Conservation (phyloP, 345 rosid genomes). For the Gynandropsis gynandra region DNA sequence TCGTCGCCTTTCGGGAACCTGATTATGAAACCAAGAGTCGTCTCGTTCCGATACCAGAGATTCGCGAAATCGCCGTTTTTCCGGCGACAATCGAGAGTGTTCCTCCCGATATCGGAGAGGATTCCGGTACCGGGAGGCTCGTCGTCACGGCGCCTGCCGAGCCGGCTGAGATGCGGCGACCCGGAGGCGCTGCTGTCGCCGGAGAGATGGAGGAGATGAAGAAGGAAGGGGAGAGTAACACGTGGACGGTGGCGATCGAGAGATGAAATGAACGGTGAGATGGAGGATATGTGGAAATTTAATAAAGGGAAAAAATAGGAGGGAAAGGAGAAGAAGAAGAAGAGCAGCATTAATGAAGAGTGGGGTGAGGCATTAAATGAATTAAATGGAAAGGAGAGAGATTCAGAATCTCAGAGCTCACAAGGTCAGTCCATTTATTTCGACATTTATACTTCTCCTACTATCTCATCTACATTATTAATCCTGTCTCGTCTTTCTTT, state of each 20-base stretch:
- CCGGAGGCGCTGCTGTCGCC: conserved; percentile 95
- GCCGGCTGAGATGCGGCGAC: conserved; percentile 90
- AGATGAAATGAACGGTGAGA: conserved; percentile 18
- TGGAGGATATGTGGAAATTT: conserved; percentile 15
- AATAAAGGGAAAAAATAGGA: not conserved
- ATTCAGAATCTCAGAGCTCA: conserved; percentile 14
- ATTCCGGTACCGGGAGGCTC: conserved; percentile 43
- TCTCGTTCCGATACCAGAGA: conserved; percentile 63
- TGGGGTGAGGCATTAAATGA: conserved; percentile 56
- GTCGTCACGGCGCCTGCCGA: conserved; percentile 59
- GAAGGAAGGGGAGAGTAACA: conserved; percentile 25
- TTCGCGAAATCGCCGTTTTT: conserved; percentile 70
- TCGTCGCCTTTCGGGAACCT: conserved; percentile 79
- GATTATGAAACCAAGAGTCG: conserved; percentile 58
- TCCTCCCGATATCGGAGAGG: conserved; percentile 73
- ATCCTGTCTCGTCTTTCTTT: conserved; percentile 4
- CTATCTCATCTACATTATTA: conserved; percentile 14
- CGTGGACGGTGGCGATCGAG: conserved; percentile 48
- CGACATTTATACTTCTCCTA: not conserved
- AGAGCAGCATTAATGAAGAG: conserved; percentile 33
- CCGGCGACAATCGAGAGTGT: conserved; percentile 43
- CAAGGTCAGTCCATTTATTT: conserved; percentile 14
- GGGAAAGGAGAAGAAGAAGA: conserved; percentile 24
- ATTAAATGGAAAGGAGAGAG: conserved; percentile 34
- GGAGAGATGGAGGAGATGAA: conserved; percentile 59